These are phyloP conservation scores for Hydnomerulius pinastri DNA, from an alignment of 768 basidiomycete genomes.

Conservation along the genomic window DNA sequence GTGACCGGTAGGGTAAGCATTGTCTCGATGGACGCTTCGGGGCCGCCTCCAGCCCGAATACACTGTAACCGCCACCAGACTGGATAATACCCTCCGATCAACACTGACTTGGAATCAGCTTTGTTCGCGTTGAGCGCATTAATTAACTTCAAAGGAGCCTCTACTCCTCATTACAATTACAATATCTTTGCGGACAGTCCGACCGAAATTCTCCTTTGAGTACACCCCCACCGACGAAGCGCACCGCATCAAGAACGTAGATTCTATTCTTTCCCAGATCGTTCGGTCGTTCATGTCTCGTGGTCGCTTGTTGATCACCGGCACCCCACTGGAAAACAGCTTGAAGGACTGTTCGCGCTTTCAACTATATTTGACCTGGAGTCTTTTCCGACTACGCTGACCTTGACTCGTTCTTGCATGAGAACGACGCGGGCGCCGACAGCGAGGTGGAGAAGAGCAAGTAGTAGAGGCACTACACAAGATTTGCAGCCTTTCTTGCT, in stretches of 20 bases:
- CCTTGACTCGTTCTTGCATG: constrained; percentile 91
- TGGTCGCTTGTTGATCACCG: constrained; percentile 91
- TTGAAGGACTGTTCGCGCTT: constrained; percentile 91
- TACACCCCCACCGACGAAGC: constrained; percentile 99
- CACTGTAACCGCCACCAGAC: too few species aligned
- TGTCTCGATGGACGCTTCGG: too few species aligned
- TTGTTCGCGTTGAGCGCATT: too few species aligned
- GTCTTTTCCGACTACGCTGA: constrained; percentile 92
- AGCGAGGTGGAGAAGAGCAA: constrained; percentile 80
- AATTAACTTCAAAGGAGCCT: too few species aligned
- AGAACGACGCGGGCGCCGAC: constrained; percentile 69
- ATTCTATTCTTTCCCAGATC: constrained; percentile 93
- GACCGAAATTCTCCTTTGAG: constrained; percentile 95
- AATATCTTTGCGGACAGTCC: too few species aligned
- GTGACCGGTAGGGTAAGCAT: too few species aligned
- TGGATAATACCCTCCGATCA: too few species aligned
- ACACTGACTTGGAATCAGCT: too few species aligned
- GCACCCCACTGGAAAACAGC: constrained; percentile 96
- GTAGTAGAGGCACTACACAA: constrained; percentile 98
- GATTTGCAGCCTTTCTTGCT: constrained; percentile 94
- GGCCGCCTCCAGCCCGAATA: too few species aligned
- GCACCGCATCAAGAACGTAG: constrained; percentile 98
- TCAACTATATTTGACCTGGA: constrained; percentile 97
- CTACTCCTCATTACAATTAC: too few species aligned
- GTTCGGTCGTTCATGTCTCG: constrained; percentile 88